These are phyloP conservation scores for Vigna reflexopilosa DNA, from an alignment of 306 rosid species.

Conservation along the genomic window DNA sequence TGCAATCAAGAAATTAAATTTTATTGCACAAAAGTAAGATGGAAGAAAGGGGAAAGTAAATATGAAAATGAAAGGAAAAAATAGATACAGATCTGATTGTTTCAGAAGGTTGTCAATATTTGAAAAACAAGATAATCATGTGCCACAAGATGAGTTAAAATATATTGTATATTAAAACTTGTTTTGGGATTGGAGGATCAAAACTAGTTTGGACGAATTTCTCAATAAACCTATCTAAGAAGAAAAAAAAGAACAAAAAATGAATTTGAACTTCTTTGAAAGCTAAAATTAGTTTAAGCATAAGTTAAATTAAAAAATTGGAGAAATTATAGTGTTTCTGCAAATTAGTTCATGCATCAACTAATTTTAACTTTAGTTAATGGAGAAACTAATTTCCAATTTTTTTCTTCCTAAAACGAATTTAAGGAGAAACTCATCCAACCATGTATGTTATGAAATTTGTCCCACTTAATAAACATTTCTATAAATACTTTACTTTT, in stretches of 20 bases:
- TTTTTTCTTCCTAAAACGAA: no score
- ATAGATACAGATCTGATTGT: not conserved
- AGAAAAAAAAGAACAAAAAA: no score
- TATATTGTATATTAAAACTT: no score
- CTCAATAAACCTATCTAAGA: no score
- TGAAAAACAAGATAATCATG: slow-evolving; percentile 19
- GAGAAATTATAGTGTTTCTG: no score
- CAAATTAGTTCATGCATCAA: no score
- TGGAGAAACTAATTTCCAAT: no score
- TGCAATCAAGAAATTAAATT: slow-evolving; percentile 55
- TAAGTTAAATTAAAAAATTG: no score
- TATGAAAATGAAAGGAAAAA: not conserved
- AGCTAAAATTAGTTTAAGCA: no score
- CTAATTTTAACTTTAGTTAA: no score
- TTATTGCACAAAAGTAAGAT: slow-evolving; percentile 1
- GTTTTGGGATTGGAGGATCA: no score
- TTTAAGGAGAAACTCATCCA: not conserved
- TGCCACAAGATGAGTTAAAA: not conserved
- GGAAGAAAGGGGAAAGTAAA: not conserved
- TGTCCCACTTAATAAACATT: slow-evolving; percentile 9
- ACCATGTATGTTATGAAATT: slow-evolving; percentile 1
- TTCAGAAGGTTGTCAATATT: not conserved
- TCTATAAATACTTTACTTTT: slow-evolving; percentile 17
- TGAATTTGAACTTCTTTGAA: no score
- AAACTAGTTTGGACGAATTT: not conserved